Evolutionary conservation across 1,284 basidiomycete genomes (phyloP), one percentile per base, ranked within the genome.

Genomic region (Sporisorium sorghi): DNA sequence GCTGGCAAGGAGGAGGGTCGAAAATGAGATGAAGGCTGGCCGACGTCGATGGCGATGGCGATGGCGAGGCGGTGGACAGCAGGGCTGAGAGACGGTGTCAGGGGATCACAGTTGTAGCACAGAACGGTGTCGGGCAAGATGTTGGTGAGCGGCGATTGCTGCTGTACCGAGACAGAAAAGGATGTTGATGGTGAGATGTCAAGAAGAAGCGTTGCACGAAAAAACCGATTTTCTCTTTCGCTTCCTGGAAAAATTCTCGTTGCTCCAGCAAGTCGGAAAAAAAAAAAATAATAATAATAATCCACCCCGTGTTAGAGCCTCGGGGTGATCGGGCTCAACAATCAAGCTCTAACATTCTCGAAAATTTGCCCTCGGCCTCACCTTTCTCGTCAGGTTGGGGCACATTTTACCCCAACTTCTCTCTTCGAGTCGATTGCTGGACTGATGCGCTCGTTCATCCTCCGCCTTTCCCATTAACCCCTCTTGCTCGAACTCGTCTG

Each of bases 201-300:
- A 15, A 11, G 46, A n/a, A 46, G 43, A 44, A 44, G 43, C 24
- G 15, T 3, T 15, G 14, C 14, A 26, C 24, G 32, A 11, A 33
- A 2, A 17, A 37, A 15, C 12, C n/a, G n/a, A n/a, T 37, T 37
- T 37, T 17, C 35, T 30, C 19, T 26, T 46, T n/a, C 4, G 5
- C 17, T 30, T 40, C 37, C 21, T 12, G 43, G 17, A 47, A 47
- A 47, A 47, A 19, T 47, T 47, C 46, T 47, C 46, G 26, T 17
- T 46, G 46, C 46, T 47, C 46, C 46, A 28, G 28, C 46, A 47
- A 47, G 46, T 2, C 42, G 23, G 12, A 33, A 33, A 33, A 33
- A 33, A 33, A 33, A 19, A 30, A 47, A 12, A 14, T 1, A 26
- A 15, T 14, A 47, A 47, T 19, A 47, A n/a, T 0, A 9, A 11